These are phyloP conservation scores for Fomes fomentarius DNA, from an alignment of 1,284 basidiomycete species.

Conservation along the genomic window DNA sequence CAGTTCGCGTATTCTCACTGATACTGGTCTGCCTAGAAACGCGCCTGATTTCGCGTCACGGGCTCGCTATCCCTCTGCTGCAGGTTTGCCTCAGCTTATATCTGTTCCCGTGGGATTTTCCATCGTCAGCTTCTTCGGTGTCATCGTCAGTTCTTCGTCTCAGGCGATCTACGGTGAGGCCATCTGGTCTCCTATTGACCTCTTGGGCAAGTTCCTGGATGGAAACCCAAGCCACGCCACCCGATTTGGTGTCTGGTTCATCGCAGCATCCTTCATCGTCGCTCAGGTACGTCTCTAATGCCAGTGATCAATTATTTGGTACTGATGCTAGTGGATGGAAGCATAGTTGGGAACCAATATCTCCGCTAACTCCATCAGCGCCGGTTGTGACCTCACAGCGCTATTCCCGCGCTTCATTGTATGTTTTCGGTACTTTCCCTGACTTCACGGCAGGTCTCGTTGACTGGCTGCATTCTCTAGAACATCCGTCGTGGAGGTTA, in stretches of 20 bases:
- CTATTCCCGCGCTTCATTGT: slow-evolving; percentile 80
- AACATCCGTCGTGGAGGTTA: slow-evolving; percentile 87
- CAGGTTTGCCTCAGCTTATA: slow-evolving; percentile 72
- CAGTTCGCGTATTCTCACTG: slow-evolving; percentile 7
- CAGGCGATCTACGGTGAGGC: slow-evolving; percentile 76
- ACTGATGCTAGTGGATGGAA: background rate
- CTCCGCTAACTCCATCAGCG: slow-evolving; percentile 84
- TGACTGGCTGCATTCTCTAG: slow-evolving; percentile 32
- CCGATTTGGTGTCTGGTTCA: slow-evolving; percentile 78
- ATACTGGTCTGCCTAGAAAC: slow-evolving; percentile 46
- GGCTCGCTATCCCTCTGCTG: slow-evolving; percentile 66
- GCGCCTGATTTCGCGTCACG: slow-evolving; percentile 82
- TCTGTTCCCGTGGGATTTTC: slow-evolving; percentile 79
- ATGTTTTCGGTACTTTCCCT: slow-evolving; percentile 31
- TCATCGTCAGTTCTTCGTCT: slow-evolving; percentile 84
- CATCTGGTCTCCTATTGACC: slow-evolving; percentile 82
- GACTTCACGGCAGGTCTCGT: background rate
- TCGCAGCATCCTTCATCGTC: slow-evolving; percentile 74
- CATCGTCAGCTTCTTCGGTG: slow-evolving; percentile 82
- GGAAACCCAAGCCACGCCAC: slow-evolving; percentile 64
- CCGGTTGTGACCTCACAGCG: slow-evolving; percentile 85
- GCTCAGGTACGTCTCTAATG: slow-evolving; percentile 66
- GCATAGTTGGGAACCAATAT: slow-evolving; percentile 66
- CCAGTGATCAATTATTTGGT: background rate
- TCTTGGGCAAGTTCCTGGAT: slow-evolving; percentile 72